A percentile compares a stretch with the other conserved stretches of the same genome.
phyloP scores from a whole-genome alignment of 345 rosid species.

The Cochlearia excelsa region DNA sequence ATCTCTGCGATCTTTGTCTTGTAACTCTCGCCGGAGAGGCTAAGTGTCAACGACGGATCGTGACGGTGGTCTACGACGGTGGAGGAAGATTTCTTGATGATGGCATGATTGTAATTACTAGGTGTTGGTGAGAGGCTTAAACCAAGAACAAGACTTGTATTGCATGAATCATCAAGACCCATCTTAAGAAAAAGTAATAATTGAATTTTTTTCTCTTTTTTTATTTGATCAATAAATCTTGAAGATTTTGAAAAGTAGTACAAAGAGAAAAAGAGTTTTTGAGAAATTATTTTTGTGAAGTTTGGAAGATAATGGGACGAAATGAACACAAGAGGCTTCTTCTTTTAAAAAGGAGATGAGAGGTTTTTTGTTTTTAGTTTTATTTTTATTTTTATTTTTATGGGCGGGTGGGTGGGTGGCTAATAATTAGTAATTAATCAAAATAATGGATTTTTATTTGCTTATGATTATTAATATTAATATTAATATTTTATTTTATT shows the following conservation, averaged over 20 bases:
- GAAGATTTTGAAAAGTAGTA: conserved; percentile 1
- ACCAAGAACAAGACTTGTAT: conserved; percentile 61
- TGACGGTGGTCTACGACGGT: not conserved
- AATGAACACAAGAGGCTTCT: conserved; percentile 41
- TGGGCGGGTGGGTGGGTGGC: conserved; percentile 54
- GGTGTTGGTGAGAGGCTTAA: conserved; percentile 42
- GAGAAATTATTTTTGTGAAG: conserved; percentile 5
- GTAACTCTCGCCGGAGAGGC: conserved; percentile 38
- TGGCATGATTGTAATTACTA: conserved; percentile 23
- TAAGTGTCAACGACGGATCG: conserved; percentile 56
- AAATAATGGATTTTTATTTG: conserved; percentile 37
- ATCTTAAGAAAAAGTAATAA: conserved; percentile 22
- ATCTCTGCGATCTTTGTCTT: conserved; percentile 13
- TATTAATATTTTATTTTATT: not conserved
- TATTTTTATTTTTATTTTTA: conserved; percentile 13
- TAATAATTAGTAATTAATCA: conserved; percentile 55
- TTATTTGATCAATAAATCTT: not conserved
- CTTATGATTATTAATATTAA: too few relatives aligned
- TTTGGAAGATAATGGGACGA: conserved; percentile 34
- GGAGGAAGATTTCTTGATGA: conserved; percentile 18
- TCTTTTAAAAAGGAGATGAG: conserved; percentile 31
- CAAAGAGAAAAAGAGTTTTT: not conserved
- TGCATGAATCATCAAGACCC: conserved; percentile 58
- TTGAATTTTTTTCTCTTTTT: not conserved
- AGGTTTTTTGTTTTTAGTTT: conserved; percentile 4